Evolutionary conservation across 2,329 filamentous ascomycete genomes (phyloP).

Genomic region (Alternaria dauci): DNA sequence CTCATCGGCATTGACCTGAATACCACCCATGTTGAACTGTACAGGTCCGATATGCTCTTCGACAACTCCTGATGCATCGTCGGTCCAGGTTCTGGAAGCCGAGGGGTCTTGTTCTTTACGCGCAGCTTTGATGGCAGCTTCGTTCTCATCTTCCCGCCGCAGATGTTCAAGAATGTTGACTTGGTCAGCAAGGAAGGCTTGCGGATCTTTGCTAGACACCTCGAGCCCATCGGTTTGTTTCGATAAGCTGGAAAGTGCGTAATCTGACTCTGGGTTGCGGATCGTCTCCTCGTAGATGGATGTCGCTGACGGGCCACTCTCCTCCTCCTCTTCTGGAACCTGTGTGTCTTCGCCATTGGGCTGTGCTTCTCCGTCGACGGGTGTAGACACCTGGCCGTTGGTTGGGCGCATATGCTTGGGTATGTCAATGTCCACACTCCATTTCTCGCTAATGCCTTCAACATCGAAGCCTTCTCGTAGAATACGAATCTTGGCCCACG

Average conservation of each 20-base stretch:
- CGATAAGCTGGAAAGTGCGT: conserved; percentile 47
- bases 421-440: conserved; percentile 80
- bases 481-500: conserved; percentile 95
- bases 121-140: conserved; percentile 53
- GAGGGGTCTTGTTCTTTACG: conserved; percentile 47
- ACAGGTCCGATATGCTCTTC: conserved; percentile 83
- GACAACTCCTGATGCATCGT: conserved; percentile 49
- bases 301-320: conserved; percentile 67
- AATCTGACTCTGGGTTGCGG: conserved; percentile 71
- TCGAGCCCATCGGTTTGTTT: conserved; percentile 62
- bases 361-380: conserved; percentile 21
- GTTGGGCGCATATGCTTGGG: conserved; percentile 37
- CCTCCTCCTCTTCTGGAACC: conserved; percentile 22
- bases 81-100: conserved; percentile 28
- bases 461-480: conserved; percentile 91
- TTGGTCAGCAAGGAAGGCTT: conserved; percentile 79
- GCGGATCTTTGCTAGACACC: conserved; percentile 75
- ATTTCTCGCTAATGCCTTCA: conserved; percentile 82
- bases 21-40: conserved; percentile 98
- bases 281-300: conserved; percentile 81
- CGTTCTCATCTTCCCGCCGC: conserved; percentile 66
- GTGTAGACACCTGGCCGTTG: conserved; percentile 30
- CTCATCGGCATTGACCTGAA: conserved; percentile 93
- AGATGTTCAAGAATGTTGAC: conserved; percentile 76
- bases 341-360: conserved; percentile 18